Conservation (phyloP, 2,329 filamentous ascomycete genomes). For the Phaeophleospora eucalypticola region DNA sequence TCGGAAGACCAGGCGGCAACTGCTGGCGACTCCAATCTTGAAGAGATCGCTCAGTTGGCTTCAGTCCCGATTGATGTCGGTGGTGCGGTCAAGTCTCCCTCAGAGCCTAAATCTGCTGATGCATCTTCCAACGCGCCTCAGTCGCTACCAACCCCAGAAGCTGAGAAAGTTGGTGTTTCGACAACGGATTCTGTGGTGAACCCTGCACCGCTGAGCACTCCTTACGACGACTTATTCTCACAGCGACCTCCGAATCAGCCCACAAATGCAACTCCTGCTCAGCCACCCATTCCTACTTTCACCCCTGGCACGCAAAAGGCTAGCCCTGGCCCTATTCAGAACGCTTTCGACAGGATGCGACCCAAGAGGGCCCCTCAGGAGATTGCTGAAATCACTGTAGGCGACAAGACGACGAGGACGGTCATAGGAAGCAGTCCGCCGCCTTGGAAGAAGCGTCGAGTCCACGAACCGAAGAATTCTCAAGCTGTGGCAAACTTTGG, state of each 20-base stretch:
- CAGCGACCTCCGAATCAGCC: conserved; percentile 33
- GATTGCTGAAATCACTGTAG: conserved; percentile 71
- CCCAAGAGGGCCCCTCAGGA: conserved; percentile 59
- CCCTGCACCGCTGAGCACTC: conserved; percentile 24
- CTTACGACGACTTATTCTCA: conserved; percentile 26
- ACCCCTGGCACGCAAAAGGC: conserved; percentile 28
- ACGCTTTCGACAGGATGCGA: conserved; percentile 62
- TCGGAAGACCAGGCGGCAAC: not conserved
- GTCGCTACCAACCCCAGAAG: too few species aligned
- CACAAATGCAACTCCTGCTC: conserved; percentile 34
- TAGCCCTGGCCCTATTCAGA: conserved; percentile 50
- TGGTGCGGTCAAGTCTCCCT: too few species aligned
- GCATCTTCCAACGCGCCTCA: too few species aligned
- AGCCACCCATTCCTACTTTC: conserved; percentile 29
- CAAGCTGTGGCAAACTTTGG: conserved; percentile 46
- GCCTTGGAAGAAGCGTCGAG: conserved; percentile 42
- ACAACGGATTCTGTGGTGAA: conserved; percentile 17
- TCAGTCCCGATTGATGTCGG: too few species aligned
- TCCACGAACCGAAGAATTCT: conserved; percentile 38
- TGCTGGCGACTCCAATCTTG: too few species aligned
- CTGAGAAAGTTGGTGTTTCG: too few species aligned
- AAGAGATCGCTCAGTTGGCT: too few species aligned
- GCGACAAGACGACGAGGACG: conserved; percentile 62
- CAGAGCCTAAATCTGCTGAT: too few species aligned
- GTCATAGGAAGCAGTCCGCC: conserved; percentile 52